Conservation (phyloP, 2,329 filamentous ascomycete genomes). For the Huntiella savannae region DNA sequence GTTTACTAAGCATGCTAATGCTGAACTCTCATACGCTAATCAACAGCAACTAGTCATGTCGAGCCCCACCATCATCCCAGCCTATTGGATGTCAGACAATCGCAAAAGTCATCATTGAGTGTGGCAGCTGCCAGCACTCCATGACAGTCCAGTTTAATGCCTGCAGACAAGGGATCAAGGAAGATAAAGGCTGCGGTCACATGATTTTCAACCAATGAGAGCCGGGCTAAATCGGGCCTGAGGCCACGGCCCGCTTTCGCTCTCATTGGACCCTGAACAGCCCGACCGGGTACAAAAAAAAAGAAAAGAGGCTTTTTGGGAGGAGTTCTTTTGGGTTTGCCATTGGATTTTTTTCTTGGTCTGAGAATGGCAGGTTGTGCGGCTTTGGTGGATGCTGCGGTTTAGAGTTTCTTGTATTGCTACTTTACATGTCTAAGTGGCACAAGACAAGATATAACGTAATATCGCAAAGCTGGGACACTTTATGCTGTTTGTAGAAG, state of each 20-base stretch:
- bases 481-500: no score
- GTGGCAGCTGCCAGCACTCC: slow-evolving; percentile 1
- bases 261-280: slow-evolving; percentile 10
- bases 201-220: slow-evolving; percentile 13
- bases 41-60: not conserved
- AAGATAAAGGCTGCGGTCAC: slow-evolving; percentile 7
- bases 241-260: slow-evolving; percentile 8
- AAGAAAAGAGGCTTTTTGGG: slow-evolving; percentile 5
- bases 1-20: not conserved
- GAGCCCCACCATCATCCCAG: slow-evolving; percentile 1
- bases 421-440: no score
- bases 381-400: no score
- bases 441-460: no score
- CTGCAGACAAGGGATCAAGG: not conserved
- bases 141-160: not conserved
- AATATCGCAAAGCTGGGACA: no score
- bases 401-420: no score
- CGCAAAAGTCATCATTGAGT: slow-evolving; percentile 9
- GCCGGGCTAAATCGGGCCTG: slow-evolving; percentile 13
- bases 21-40: no score
- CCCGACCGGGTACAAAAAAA: slow-evolving; percentile 1
- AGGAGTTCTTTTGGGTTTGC: no score
- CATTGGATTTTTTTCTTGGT: slow-evolving; percentile 1
- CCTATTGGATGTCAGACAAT: slow-evolving; percentile 11
- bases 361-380: not conserved